Evolutionary conservation across 257 asterid genomes (phyloP).

Genomic region (Nicotiana otophora): DNA sequence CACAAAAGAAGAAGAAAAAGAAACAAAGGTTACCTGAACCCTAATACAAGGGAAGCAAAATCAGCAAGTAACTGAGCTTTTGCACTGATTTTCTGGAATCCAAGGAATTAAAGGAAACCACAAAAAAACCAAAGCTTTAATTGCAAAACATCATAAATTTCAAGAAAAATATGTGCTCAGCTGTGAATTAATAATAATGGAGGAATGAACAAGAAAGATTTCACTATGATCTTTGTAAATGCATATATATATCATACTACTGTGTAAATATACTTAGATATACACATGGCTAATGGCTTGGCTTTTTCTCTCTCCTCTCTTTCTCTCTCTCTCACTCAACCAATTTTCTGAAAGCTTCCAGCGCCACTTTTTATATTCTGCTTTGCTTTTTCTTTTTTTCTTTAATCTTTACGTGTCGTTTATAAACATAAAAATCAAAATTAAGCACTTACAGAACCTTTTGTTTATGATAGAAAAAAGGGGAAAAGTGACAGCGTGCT

Average conservation of each 20-base stretch:
- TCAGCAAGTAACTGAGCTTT: neutral
- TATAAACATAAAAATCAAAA: neutral
- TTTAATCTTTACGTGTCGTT: neutral
- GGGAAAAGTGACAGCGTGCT: neutral
- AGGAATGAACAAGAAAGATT: slow-evolving; percentile 12
- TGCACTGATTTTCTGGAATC: neutral
- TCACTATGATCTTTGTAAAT: neutral
- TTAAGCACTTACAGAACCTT: neutral
- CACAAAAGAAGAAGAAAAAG: neutral
- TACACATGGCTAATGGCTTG: neutral
- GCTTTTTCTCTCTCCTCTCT: slow-evolving; percentile 4
- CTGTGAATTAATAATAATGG: neutral
- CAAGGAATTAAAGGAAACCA: neutral
- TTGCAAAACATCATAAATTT: neutral
- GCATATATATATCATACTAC: neutral
- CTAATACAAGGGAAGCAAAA: neutral
- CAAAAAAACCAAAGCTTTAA: neutral
- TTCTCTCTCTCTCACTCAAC: slow-evolving; percentile 30
- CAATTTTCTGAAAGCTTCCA: slow-evolving; percentile 45
- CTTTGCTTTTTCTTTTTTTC: slow-evolving; percentile 15
- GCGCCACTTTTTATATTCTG: slow-evolving; percentile 17
- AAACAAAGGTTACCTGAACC: neutral
- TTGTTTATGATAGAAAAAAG: neutral
- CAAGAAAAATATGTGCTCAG: slow-evolving; percentile 14
- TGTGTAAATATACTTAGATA: neutral